Base-by-base conservation (phyloP, 1,284 basidiomycete genomes). In the Porogramme epimiltina region DNA sequence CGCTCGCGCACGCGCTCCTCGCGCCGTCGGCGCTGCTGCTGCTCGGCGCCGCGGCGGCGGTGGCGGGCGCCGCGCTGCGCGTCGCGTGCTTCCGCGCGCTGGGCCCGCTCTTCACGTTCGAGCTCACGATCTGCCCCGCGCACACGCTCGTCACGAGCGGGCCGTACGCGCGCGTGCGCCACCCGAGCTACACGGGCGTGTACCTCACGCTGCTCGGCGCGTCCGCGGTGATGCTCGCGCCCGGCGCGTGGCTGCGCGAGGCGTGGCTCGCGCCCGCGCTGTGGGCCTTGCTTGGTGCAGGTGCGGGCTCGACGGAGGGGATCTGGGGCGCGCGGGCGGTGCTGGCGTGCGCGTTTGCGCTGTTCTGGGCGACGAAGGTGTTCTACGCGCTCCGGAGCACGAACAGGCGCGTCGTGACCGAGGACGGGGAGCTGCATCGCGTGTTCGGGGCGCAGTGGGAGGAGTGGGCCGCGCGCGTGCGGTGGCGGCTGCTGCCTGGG, bases 401-500 rank as follows among this genome's bases (percentile, higher is more conserved):
- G 45, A 56, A 61, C 42, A 41, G 45, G 52, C 55, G 66, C 18
- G 49, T 66, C 22, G 31, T 39, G 19, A 61, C 79, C 2, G 82
- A 84, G 68, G 82, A 84, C 58, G 66, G 62, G 47, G 75, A 81
- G 64, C 77, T 84, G 66, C 69, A 64, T 41, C 76, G 75, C 53
- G 55, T 76, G 42, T 84, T 83, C 54, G 72, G 73, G 23, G 61
- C 68, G 25, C 72, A 77, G 58, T 84, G 82, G 82, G 78, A 82
- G n/a, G 63, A 59, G 20, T 84, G 81, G 57, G 79, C 78, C 25
- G 66, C 60, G 20, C 61, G 65, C 24, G 81, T 82, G 19, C 75
- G 64, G 20, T 80, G 72, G 72, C 77, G 78, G 79, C 78, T 83
- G 53, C 62, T 81, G 51, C 81, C 81, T 16, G 78, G 81, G 38